Percentiles rank a stretch among this genome's conserved stretches.
Conservation (phyloP, 441 rosid species). For the Euphorbia neoarborescens region DNA sequence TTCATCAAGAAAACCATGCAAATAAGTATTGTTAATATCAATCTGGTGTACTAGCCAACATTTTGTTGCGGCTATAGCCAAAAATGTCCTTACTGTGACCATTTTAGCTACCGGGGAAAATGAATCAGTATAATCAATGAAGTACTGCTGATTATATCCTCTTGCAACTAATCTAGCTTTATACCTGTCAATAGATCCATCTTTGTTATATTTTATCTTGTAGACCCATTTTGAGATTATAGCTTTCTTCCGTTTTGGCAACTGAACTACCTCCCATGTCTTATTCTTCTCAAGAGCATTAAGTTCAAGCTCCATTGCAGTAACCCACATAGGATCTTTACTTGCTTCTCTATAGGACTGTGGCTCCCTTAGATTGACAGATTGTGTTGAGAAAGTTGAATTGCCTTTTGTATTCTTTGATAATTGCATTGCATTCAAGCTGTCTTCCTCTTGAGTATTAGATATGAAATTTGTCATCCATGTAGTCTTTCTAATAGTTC, state of each 20-base stretch:
- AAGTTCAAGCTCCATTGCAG: neutral
- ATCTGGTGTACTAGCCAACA: neutral
- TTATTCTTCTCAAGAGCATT: neutral
- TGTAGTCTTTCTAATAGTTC: too few relatives aligned
- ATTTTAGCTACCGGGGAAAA: neutral
- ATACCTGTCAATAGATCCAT: neutral
- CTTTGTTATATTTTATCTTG: neutral
- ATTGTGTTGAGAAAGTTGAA: too few relatives aligned
- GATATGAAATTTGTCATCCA: too few relatives aligned
- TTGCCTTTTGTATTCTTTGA: too few relatives aligned
- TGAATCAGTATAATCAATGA: neutral
- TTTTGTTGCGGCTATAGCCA: neutral
- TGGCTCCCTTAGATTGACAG: neutral
- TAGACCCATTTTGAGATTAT: neutral
- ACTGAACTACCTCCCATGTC: neutral
- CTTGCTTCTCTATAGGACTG: neutral
- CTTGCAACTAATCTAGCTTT: neutral
- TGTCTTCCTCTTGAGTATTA: too few relatives aligned
- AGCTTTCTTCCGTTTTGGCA: neutral
- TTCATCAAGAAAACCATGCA: neutral
- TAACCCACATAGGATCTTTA: neutral
- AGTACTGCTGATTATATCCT: neutral
- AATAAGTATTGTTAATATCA: neutral
- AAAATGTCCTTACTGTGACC: neutral
- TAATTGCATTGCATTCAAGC: too few relatives aligned